Base-by-base conservation (phyloP, 2,329 filamentous ascomycete species). In the Sporothrix protearum region DNA sequence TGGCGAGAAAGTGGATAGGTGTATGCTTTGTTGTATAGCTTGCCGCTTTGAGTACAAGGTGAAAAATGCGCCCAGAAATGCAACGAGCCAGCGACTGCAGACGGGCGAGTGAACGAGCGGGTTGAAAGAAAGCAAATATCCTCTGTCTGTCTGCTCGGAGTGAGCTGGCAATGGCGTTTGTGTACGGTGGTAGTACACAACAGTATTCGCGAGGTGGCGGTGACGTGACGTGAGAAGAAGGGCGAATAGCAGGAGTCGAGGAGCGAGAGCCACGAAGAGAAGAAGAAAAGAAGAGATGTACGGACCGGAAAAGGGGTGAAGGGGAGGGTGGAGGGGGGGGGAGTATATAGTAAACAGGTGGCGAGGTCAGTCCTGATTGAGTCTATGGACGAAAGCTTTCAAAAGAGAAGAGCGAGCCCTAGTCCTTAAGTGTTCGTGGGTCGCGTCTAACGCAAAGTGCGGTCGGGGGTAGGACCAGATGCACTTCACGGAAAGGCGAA, bases 1-100 rank as follows among this genome's bases (percentile, higher is more conserved):
- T 28, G 33, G 33, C 7, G 68, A 36, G 7, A 45, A 33, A 25
- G 59, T 47, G 47, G 33, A 12, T 49, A 22, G 51, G 63, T 64
- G 39, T 55, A 51, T 71, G 19, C 7, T 57, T 53, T 39, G 36
- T n/a, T 42, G 8, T 39, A 22, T 25, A 63, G 33, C 14, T 42
- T 42, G 33, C 33, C 10, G 57, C 47, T 36, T 25, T 47, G 30
- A 25, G 14, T 51, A 4, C 47, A 57, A 69, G 14, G 42, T 33
- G 7, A 1, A 42, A 64, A 19, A 22, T 39, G 25, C 39, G 55
- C 22, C 68, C 61, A 61, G 28, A 36, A 61, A 73, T 74, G 72
- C 72, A 55, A 75, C 73, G 73, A 61, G 69, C 74, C 74, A 74
- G 74, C 74, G 71, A 72, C 45, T 59, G 71, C 71, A 74, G 73